phyloP scores from a whole-genome alignment of 352 stramenopile species.

The Phytopythium boreale region DNA sequence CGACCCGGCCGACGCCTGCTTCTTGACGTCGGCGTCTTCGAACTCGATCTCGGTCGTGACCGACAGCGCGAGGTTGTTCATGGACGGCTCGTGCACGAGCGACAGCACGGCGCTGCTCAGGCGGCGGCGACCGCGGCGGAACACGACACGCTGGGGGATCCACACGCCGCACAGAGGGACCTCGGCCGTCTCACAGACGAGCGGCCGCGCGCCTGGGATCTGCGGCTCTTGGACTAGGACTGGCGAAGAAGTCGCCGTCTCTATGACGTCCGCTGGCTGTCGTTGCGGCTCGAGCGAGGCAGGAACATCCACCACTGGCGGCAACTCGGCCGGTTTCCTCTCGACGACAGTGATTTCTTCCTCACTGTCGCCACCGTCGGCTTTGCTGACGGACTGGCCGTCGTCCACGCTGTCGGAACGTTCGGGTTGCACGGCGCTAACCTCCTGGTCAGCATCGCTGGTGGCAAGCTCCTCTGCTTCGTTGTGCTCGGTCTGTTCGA shows the following conservation, averaged over 20 bases:
- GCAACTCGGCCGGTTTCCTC: background rate
- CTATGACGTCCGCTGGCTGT: background rate
- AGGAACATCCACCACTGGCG: background rate
- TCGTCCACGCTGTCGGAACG: background rate
- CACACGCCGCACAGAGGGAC: conserved; percentile 21
- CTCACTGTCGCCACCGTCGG: background rate
- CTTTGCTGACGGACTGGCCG: background rate
- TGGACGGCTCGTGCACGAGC: conserved; percentile 26
- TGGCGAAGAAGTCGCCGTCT: background rate
- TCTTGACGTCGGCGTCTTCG: conserved; percentile 3
- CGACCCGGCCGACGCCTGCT: background rate
- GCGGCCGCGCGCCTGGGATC: background rate
- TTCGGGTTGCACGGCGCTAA: background rate
- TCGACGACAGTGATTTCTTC: background rate
- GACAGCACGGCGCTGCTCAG: conserved; percentile 19
- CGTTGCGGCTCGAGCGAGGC: background rate
- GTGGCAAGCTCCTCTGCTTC: background rate
- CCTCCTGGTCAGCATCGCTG: background rate
- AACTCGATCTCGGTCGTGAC: conserved; percentile 11
- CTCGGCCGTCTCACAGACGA: conserved; percentile 6
- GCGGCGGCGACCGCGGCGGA: conserved; percentile 26
- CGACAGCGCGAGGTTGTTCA: conserved; percentile 8
- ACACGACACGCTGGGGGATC: conserved; percentile 32
- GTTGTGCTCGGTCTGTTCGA: background rate
- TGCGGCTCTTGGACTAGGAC: background rate